Evolutionary conservation across 208 protist genomes (phyloP).

Genomic region (Leishmania braziliensis): DNA sequence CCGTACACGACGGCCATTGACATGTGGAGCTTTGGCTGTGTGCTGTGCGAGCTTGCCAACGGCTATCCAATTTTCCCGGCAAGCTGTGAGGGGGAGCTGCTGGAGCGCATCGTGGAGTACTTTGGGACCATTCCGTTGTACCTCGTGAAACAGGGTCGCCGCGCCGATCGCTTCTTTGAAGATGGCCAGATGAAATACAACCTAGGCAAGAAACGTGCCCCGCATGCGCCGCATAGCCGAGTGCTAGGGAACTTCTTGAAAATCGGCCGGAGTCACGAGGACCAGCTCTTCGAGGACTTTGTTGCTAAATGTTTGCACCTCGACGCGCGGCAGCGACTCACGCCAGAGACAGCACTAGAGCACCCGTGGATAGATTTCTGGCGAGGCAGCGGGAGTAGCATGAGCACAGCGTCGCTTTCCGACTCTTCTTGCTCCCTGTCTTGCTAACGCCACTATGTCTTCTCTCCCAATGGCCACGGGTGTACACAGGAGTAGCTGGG

Average conservation of each 20-base stretch:
- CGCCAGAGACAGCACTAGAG: constrained; percentile 58
- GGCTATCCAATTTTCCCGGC: constrained; percentile 93
- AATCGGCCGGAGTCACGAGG: constrained; percentile 30
- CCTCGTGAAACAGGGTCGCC: constrained; percentile 52
- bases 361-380: constrained; percentile 74
- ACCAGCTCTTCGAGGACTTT: constrained; percentile 55
- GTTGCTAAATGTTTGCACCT: constrained; percentile 53
- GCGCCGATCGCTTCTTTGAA: constrained; percentile 63
- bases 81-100: constrained; percentile 76
- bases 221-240: constrained; percentile 34
- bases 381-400: constrained; percentile 18
- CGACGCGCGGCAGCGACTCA: constrained; percentile 70
- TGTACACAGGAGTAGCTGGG: neutral
- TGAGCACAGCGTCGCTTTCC: constrained; percentile 8
- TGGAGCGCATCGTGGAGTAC: constrained; percentile 85
- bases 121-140: constrained; percentile 72
- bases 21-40: constrained; percentile 94
- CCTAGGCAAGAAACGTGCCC: constrained; percentile 30
- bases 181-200: constrained; percentile 25
- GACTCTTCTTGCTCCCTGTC: constrained; percentile 12
- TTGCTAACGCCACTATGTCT: neutral
- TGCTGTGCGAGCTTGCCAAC: constrained; percentile 92
- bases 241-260: constrained; percentile 47
- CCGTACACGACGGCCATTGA: constrained; percentile 89
- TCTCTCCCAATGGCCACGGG: neutral